Conservation (phyloP, 345 rosid species). For the Rhodomyrtus tomentosa region DNA sequence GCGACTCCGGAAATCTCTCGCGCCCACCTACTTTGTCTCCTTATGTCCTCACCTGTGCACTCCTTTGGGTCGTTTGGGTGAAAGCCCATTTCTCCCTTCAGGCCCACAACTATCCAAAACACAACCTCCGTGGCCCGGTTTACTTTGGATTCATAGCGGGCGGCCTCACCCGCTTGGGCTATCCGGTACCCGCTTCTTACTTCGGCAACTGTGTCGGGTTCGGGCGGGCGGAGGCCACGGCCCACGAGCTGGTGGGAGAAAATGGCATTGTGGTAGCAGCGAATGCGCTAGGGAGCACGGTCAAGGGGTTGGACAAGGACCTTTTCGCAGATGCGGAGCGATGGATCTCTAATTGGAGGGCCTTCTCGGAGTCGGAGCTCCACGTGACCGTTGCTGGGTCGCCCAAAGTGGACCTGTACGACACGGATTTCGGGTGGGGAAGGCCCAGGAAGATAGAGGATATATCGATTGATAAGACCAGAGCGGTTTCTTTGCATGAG, state of each 20-base stretch:
- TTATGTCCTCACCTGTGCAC: conserved; percentile 15
- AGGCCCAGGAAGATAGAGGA: conserved; percentile 30
- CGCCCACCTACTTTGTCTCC: conserved; percentile 17
- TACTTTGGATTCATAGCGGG: conserved; percentile 28
- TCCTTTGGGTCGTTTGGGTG: conserved; percentile 23
- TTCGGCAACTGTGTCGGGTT: conserved; percentile 32
- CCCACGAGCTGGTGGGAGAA: conserved; percentile 10
- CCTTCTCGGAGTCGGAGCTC: conserved; percentile 4
- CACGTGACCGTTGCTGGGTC: conserved; percentile 17
- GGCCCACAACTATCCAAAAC: no score
- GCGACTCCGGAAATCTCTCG: not conserved
- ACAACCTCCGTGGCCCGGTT: not conserved
- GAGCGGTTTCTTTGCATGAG: conserved; percentile 10
- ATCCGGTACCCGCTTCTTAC: conserved; percentile 9
- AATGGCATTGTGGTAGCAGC: conserved; percentile 24
- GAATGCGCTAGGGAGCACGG: conserved; percentile 14
- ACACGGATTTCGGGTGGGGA: conserved; percentile 40
- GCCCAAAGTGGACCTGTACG: conserved; percentile 26
- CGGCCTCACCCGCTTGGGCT: conserved; percentile 16
- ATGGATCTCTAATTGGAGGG: conserved; percentile 22
- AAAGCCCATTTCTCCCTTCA: not conserved
- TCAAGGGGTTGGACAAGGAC: conserved; percentile 15
- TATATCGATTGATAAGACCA: conserved; percentile 11
- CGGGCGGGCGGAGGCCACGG: conserved; percentile 5
- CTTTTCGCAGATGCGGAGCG: conserved; percentile 14